Conservation (phyloP, 768 basidiomycete species). For the Boletus rubroflammeus region DNA sequence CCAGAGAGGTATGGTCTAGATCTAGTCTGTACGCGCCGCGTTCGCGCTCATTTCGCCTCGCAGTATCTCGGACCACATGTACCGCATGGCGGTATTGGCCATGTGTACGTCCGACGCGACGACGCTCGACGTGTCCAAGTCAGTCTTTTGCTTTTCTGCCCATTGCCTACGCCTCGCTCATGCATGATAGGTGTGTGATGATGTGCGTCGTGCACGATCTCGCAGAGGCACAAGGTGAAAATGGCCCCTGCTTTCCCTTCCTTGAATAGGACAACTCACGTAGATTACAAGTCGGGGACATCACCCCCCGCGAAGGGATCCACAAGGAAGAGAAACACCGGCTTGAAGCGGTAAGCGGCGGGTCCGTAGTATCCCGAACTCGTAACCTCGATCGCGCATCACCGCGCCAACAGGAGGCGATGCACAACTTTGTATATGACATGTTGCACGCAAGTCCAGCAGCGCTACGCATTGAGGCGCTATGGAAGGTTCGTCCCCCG, state of each 20-base stretch:
- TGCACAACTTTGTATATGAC: constrained; percentile 83
- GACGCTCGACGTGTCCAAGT: constrained; percentile 75
- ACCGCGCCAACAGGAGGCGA: constrained; percentile 59
- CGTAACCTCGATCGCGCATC: not conserved
- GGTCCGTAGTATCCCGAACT: not conserved
- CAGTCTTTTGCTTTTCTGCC: constrained; percentile 16
- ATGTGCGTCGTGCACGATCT: constrained; percentile 92
- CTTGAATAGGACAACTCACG: not conserved
- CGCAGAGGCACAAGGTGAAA: constrained; percentile 85
- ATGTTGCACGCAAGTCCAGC: constrained; percentile 81
- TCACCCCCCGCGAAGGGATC: constrained; percentile 85
- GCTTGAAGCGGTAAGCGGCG: constrained; percentile 56
- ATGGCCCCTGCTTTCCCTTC: not conserved
- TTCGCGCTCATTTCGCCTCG: not conserved
- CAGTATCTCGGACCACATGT: constrained; percentile 96
- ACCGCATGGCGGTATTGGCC: constrained; percentile 91
- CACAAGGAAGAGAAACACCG: constrained; percentile 74
- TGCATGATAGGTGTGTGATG: constrained; percentile 61
- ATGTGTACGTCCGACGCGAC: constrained; percentile 72
- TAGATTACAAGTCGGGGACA: constrained; percentile 75
- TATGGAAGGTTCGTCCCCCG: constrained; percentile 55
- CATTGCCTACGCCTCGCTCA: not conserved
- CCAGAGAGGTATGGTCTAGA: constrained; percentile 64
- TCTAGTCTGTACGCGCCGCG: no score
- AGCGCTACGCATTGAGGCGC: constrained; percentile 58